Percentiles rank a stretch among this genome's conserved stretches.
Evolutionary conservation across 768 basidiomycete genomes (phyloP).

Genomic region (Suillus alpinus): DNA sequence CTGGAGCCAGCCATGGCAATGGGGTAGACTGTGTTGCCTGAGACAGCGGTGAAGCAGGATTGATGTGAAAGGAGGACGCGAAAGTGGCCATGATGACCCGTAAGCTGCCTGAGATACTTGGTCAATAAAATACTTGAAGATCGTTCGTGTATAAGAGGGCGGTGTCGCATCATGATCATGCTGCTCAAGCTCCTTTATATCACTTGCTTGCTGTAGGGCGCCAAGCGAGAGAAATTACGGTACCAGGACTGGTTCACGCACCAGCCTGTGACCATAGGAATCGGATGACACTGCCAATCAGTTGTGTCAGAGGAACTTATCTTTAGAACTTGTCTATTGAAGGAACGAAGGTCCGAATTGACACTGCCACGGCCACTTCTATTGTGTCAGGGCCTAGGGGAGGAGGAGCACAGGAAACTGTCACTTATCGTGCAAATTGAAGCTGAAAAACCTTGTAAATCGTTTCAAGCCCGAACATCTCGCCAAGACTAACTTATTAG

Average conservation of each 20-base stretch:
- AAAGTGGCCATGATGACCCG: neutral
- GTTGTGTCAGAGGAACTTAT: neutral
- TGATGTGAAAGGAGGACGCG: neutral
- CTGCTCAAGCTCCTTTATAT: neutral
- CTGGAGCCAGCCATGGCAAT: constrained; percentile 44
- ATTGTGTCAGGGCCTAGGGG: neutral
- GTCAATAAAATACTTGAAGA: neutral
- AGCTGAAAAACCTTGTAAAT: neutral
- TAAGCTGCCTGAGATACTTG: neutral
- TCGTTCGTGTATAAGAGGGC: neutral
- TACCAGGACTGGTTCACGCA: neutral
- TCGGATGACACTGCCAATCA: neutral
- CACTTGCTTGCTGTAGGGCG: too few relatives aligned
- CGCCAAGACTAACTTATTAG: neutral
- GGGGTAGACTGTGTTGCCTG: constrained; percentile 42
- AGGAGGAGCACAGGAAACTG: neutral
- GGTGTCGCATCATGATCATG: neutral
- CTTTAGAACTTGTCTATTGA: neutral
- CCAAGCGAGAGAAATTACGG: too few relatives aligned
- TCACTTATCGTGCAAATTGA: neutral
- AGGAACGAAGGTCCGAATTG: neutral
- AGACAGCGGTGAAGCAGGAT: neutral
- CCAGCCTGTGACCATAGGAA: neutral
- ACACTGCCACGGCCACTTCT: neutral
- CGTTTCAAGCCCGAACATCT: neutral